Base-by-base conservation (phyloP, 1,139 yeast species). In the Pichia sp. region DNA sequence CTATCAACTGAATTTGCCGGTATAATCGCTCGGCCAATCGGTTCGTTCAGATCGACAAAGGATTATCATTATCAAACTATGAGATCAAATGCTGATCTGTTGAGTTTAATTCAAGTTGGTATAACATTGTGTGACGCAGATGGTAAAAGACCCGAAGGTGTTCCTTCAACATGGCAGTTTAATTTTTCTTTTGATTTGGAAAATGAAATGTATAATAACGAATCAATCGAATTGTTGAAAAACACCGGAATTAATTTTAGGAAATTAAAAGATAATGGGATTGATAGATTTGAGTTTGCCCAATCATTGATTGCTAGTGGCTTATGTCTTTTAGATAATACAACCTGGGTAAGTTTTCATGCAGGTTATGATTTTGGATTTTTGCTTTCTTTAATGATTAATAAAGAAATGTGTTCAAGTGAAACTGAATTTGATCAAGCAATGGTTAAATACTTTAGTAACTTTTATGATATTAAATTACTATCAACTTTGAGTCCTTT, bases 1-100 rank as follows among this genome's bases (percentile, higher is more conserved):
- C 84, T 84, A 50, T 86, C 91, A 62, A 91, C 95, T 54, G 97
- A 93, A 68, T 90, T 93, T 65, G 97, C 97, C 0, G 99, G 99
- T 0, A 88, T 95, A 36, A 87, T 93, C 29, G 96, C 96, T 1
- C 79, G 99, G 60, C 99, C 99, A 14, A 88, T 93, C 56, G 99
- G 99, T n/a, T 82, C 90, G 13, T 93, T 93, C 70, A 83, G 89
- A 62, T 83, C 95, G 11, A 87, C 95, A 16, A 79, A 88, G 31
- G 99, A 93, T 67, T 93, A 90, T 69, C 98, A 93, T 69, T 93
- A 93, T 67, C 99, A 93, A 69, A 93, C 98, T 0, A 78, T 93
- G 70, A 79, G 99, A 63, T 78, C 95, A 11, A 93, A 93, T 68
- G 88, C 95, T 3, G 99, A 95, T 69, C 75, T 93, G 53, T 72